phyloP scores from a whole-genome alignment of 2,329 filamentous ascomycete species.

The Botryotinia globosa region DNA sequence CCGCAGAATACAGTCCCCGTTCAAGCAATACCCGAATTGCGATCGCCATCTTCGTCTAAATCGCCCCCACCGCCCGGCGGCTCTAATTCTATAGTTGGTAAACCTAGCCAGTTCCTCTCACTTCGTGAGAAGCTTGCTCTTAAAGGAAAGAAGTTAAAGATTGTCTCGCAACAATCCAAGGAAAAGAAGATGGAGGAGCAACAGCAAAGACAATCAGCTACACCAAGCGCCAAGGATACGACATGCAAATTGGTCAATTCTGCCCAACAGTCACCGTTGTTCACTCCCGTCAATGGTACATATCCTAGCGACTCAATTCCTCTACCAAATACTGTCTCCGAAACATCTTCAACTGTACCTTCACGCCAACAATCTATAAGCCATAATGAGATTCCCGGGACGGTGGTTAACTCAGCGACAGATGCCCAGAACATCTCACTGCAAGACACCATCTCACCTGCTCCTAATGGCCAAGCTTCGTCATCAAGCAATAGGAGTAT shows the following conservation, averaged over 20 bases:
- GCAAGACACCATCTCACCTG: neutral
- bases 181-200: neutral
- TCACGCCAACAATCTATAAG: constrained; percentile 2
- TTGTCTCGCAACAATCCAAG: constrained; percentile 27
- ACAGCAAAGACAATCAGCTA: constrained; percentile 17
- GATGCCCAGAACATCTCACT: neutral
- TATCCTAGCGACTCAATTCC: neutral
- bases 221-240: constrained; percentile 6
- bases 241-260: neutral
- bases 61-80: constrained; percentile 6
- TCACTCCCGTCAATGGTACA: neutral
- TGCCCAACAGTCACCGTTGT: neutral
- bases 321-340: neutral
- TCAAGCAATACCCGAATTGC: neutral
- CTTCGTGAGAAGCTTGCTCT: constrained; percentile 35
- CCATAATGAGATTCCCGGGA: neutral
- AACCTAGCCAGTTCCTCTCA: constrained; percentile 28
- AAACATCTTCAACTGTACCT: neutral
- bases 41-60: constrained; percentile 17
- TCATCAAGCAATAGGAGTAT: neutral
- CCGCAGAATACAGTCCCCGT: constrained; percentile 4
- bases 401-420: neutral
- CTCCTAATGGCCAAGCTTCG: neutral
- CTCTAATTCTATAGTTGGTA: neutral
- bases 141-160: constrained; percentile 35